Evolutionary conservation across 345 rosid genomes (phyloP), one percentile per base, ranked within the genome.

Genomic region (Euphorbia tirucalli): DNA sequence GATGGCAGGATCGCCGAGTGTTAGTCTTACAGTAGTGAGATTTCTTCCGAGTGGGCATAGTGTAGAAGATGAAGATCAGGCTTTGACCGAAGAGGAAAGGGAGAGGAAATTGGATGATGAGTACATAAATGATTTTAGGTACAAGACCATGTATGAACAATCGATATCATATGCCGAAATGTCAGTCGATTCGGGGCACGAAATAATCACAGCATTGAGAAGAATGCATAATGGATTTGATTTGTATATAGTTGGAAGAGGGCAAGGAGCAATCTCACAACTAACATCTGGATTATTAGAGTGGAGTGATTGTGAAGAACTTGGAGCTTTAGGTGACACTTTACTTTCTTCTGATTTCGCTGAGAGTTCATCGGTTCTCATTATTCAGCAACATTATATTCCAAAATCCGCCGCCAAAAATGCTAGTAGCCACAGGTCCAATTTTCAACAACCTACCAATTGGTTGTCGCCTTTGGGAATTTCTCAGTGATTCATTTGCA

Each of bases 241-340:
- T 41, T 68, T 85, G 55, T 82, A 77, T n/a, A 37, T 85, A 21
- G 79, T 82, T 0, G 88, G 88, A 22, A 74, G 71, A 55, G 81
- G 85, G 3, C 9, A 69, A 5, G 72, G 54, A 25, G 35, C 13
- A 4, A 15, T 15, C 4, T 62, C 81, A 3, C 71, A 76, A 2
- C 22, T 84, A 27, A 75, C 79, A 2, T 25, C 3, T 11, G 84
- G 81, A 5, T 13, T 84, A 48, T 63, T 78, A 11, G 79, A 71
- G 22, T 82, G 80, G 84, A 70, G 59, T 30, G 82, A 82, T 0
- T 55, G 13, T 30, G 81, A 77, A 3, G 82, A 84, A 21, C 60
- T 80, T 4, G 87, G 85, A 24, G 57, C 68, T 0, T 54, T 82
- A 0, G 85, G 85, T 14, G 84, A 85, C 48, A 62, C 75, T 13